Conservation (phyloP, 257 asterid genomes). For the Eustoma russellianum region DNA sequence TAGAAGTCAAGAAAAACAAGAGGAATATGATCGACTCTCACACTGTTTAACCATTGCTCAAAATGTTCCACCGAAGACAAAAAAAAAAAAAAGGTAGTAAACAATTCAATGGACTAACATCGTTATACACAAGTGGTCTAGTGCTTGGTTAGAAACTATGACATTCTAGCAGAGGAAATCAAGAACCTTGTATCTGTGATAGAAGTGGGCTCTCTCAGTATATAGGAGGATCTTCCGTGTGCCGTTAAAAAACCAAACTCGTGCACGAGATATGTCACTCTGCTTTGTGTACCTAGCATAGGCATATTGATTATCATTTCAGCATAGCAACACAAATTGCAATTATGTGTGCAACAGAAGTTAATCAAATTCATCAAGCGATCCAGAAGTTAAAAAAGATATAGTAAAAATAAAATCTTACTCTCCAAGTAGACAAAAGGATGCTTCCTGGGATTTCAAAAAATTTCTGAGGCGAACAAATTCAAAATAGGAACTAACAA, state of each 20-base stretch:
- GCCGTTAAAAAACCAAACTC: slow-evolving; percentile 78
- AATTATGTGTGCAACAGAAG: neutral
- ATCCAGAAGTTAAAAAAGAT: neutral
- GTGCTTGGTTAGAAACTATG: too few species aligned
- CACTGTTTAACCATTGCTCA: too few species aligned
- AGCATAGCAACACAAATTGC: neutral
- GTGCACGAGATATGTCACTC: slow-evolving; percentile 74
- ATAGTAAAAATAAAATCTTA: slow-evolving; percentile 26
- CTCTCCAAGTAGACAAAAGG: slow-evolving; percentile 92
- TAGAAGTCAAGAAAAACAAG: too few species aligned
- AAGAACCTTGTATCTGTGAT: slow-evolving; percentile 88
- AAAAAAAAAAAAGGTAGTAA: too few species aligned
- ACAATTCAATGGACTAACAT: too few species aligned
- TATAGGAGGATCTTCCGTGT: slow-evolving; percentile 77
- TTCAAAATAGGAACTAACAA: slow-evolving; percentile 81
- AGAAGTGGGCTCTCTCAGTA: slow-evolving; percentile 97
- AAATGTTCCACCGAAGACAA: too few species aligned
- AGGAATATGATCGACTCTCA: too few species aligned
- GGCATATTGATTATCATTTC: neutral
- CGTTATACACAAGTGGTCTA: too few species aligned
- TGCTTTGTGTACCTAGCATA: slow-evolving; percentile 59
- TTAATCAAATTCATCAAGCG: neutral
- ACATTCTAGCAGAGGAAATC: slow-evolving; percentile 3
- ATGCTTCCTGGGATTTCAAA: slow-evolving; percentile 73
- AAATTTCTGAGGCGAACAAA: slow-evolving; percentile 75